Evolutionary conservation across 2,329 filamentous ascomycete species (phyloP).

Genomic region (Pyrenochaeta sp.): DNA sequence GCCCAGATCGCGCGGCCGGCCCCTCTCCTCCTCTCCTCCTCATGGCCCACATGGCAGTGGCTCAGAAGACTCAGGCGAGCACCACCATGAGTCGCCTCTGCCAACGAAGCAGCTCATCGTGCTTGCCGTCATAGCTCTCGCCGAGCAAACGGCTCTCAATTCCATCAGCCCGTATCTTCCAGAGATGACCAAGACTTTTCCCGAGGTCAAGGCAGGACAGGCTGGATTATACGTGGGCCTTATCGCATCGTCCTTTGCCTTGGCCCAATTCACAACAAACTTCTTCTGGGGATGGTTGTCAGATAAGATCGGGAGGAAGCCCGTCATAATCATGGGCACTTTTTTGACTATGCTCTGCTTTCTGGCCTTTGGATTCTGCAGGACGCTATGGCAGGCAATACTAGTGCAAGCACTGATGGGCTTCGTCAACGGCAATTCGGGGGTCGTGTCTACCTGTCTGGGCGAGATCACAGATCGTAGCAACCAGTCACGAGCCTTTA

Average conservation of each 20-base stretch:
- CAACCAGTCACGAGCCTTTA: conserved; percentile 93
- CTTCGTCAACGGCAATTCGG: conserved; percentile 92
- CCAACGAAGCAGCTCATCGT: conserved; percentile 84
- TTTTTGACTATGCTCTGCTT: conserved; percentile 85
- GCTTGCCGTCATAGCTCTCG: conserved; percentile 85
- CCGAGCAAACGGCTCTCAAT: conserved; percentile 96
- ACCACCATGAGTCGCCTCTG: conserved; percentile 72
- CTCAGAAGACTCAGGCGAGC: conserved; percentile 47
- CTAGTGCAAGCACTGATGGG: conserved; percentile 91
- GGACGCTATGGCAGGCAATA: conserved; percentile 82
- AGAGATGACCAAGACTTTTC: conserved; percentile 87
- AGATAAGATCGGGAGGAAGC: conserved; percentile 81
- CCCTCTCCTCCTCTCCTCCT: conserved; percentile 46
- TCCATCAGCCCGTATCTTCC: conserved; percentile 96
- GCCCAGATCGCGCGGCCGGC: conserved; percentile 70
- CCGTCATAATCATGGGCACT: conserved; percentile 82
- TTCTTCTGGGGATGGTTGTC: conserved; percentile 90
- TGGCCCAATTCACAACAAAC: conserved; percentile 92
- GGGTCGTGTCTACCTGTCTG: conserved; percentile 89
- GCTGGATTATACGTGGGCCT: conserved; percentile 89
- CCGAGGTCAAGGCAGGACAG: conserved; percentile 74
- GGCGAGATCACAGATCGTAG: conserved; percentile 95
- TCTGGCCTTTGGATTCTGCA: conserved; percentile 85
- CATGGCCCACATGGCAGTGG: conserved; percentile 34
- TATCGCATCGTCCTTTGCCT: conserved; percentile 88